Conservation (phyloP, 495 filamentous ascomycete genomes). For the Lophium mytilinum region DNA sequence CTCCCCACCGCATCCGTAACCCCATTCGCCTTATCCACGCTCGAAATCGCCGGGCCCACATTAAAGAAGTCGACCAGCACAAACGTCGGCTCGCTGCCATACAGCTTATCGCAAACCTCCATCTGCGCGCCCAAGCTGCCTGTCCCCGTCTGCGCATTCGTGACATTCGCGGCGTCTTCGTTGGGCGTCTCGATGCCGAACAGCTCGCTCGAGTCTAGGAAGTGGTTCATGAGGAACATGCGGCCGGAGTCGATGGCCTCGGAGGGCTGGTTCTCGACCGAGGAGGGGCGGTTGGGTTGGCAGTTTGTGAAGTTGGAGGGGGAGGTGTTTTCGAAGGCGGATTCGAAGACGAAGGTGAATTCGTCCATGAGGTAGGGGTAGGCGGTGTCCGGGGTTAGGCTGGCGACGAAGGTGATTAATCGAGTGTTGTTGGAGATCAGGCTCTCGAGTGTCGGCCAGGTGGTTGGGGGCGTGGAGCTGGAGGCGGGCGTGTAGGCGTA, state of each 20-base stretch:
- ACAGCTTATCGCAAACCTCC: conserved; percentile 21
- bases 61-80: conserved; percentile 28
- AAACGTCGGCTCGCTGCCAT: conserved; percentile 26
- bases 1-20: not conserved
- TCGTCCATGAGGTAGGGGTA: conserved; percentile 36
- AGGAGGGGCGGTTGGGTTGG: conserved; percentile 25
- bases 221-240: conserved; percentile 38
- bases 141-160: conserved; percentile 21
- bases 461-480: conserved; percentile 3
- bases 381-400: conserved; percentile 14
- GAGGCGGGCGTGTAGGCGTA: conserved; percentile 28
- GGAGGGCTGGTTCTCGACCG: conserved; percentile 10
- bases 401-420: conserved; percentile 33
- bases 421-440: conserved; percentile 31
- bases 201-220: conserved; percentile 21
- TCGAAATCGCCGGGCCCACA: conserved; percentile 25
- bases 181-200: conserved; percentile 30
- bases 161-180: conserved; percentile 20
- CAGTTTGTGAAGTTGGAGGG: conserved; percentile 27
- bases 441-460: conserved; percentile 32
- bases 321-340: conserved; percentile 27
- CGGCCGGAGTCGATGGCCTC: conserved; percentile 21
- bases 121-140: conserved; percentile 26
- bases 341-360: conserved; percentile 37
- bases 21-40: conserved; percentile 4